Evolutionary conservation across 441 rosid species (phyloP).

Genomic region (Viola pubescens): DNA sequence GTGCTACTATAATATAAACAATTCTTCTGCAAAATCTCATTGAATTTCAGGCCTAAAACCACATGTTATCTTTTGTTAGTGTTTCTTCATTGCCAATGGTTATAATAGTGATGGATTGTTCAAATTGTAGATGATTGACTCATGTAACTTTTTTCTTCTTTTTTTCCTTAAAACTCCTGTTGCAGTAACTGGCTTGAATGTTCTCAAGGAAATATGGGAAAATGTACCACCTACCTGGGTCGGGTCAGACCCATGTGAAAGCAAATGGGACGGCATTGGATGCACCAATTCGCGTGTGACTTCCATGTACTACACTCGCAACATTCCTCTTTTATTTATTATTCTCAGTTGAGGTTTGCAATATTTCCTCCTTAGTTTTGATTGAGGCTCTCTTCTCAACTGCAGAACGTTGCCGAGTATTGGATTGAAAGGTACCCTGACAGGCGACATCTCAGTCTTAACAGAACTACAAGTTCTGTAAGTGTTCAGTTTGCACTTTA

Average conservation of each 20-base stretch:
- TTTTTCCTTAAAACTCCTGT: neutral
- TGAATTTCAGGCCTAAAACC: too few species aligned
- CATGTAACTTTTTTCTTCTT: neutral
- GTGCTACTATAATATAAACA: too few species aligned
- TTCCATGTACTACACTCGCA: conserved; percentile 42
- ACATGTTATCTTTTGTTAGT: neutral
- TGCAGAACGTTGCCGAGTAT: conserved; percentile 53
- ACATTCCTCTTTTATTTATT: conserved; percentile 4
- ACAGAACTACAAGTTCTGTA: conserved; percentile 60
- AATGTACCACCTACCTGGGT: conserved; percentile 54
- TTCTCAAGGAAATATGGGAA: conserved; percentile 40
- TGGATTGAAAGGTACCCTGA: conserved; percentile 45
- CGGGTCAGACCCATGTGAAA: conserved; percentile 71
- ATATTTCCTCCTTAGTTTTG: conserved; percentile 1
- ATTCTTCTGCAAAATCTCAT: too few species aligned
- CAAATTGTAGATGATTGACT: neutral
- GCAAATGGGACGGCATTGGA: conserved; percentile 57
- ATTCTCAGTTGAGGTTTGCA: neutral
- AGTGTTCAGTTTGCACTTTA: conserved; percentile 13
- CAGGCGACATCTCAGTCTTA: conserved; percentile 42
- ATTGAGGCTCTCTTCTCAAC: conserved; percentile 6
- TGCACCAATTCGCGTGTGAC: conserved; percentile 47
- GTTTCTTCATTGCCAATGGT: neutral
- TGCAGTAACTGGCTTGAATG: conserved; percentile 38
- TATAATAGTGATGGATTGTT: neutral